These are phyloP conservation scores for Teratosphaeria destructans DNA, from an alignment of 2,329 filamentous ascomycete genomes.

Conservation along the genomic window DNA sequence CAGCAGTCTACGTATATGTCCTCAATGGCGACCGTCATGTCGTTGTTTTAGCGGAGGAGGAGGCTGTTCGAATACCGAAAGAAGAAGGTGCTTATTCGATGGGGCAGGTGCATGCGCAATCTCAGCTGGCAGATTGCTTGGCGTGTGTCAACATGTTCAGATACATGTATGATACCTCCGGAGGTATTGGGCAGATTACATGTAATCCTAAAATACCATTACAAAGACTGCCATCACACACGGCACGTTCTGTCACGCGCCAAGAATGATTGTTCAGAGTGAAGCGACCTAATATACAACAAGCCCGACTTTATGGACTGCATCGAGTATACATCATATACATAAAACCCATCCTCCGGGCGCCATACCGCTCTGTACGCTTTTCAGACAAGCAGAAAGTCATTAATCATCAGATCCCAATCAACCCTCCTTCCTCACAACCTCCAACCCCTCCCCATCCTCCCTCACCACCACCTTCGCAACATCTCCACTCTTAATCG, in stretches of 20 bases:
- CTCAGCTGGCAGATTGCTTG: not conserved
- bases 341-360: not conserved
- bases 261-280: not conserved
- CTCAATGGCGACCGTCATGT: not conserved
- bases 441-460: slow-evolving; percentile 34
- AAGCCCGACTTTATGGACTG: not conserved
- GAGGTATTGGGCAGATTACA: too few relatives aligned
- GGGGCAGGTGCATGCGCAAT: not conserved
- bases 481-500: slow-evolving; percentile 63
- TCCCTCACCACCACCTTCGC: slow-evolving; percentile 61
- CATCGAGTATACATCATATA: not conserved
- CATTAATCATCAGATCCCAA: not conserved
- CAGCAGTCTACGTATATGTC: not conserved
- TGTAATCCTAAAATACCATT: too few relatives aligned
- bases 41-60: not conserved
- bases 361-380: not conserved
- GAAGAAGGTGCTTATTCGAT: not conserved
- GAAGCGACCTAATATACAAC: not conserved
- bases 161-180: too few relatives aligned
- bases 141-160: not conserved
- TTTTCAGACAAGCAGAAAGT: not conserved
- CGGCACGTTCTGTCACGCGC: too few relatives aligned
- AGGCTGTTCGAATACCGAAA: not conserved
- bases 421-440: slow-evolving; percentile 6
- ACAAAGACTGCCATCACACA: too few relatives aligned